Evolutionary conservation across 768 basidiomycete species (phyloP).

Genomic region (Suillus fuscotomentosus): DNA sequence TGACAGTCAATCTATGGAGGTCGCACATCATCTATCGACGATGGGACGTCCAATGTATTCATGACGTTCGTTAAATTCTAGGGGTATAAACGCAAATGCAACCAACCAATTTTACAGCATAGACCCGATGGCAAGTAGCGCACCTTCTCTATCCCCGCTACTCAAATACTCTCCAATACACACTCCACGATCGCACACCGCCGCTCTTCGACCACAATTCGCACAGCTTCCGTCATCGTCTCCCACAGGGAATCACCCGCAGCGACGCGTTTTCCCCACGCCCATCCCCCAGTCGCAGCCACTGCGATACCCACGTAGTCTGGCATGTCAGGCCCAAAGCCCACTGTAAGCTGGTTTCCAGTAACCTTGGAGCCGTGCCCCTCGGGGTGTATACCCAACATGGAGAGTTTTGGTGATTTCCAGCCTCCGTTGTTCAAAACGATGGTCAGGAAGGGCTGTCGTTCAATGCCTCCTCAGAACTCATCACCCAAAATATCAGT

Average conservation of each 20-base stretch:
- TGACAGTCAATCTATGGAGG: neutral
- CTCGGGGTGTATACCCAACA: conserved; percentile 62
- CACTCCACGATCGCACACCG: conserved; percentile 69
- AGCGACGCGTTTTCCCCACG: conserved; percentile 44
- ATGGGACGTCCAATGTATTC: neutral
- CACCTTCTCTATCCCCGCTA: no score
- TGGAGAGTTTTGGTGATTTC: conserved; percentile 62
- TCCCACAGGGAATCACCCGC: conserved; percentile 25
- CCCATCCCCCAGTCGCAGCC: conserved; percentile 71
- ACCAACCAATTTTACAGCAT: neutral
- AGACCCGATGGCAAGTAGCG: neutral
- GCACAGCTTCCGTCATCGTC: conserved; percentile 48
- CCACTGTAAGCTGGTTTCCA: conserved; percentile 54
- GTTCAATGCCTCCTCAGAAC: no score
- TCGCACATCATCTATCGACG: neutral
- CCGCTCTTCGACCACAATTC: conserved; percentile 53
- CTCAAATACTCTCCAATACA: conserved; percentile 43
- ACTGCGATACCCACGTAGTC: conserved; percentile 63
- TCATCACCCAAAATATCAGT: neutral
- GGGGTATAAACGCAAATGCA: neutral
- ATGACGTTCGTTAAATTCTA: neutral
- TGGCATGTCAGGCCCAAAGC: conserved; percentile 62
- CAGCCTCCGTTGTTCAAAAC: conserved; percentile 74
- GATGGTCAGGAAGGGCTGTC: conserved; percentile 67
- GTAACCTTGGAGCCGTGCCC: conserved; percentile 48